Evolutionary conservation across 2,329 filamentous ascomycete species (phyloP), one percentile per base, ranked within the genome.

Genomic region (Eutypa lata): DNA sequence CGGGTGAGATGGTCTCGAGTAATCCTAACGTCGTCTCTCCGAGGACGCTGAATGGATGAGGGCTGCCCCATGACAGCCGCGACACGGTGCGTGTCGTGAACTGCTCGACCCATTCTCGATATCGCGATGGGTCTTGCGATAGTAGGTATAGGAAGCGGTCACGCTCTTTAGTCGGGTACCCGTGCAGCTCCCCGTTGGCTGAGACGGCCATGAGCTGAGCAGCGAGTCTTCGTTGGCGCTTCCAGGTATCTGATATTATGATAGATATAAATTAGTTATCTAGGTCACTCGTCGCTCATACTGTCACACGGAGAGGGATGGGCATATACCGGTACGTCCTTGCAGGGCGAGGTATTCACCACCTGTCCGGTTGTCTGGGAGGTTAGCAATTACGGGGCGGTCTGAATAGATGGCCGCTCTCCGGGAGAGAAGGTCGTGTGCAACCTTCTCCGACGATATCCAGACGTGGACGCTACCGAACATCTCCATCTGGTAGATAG

Each of bases 391-490:
- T 50, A 66, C 58, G 1, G 76, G 76, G 1, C 76, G 70, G 56
- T 78, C 75, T n/a, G 75, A 78, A 60, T 77, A 77, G 57, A 74
- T 75, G 26, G 60, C 50, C 2, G 71, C 70, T 16, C 73, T 62
- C 37, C 71, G 69, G 18, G 74, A 68, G 5, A 79, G 65, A 5
- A 79, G 63, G 47, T 79, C 75, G 35, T 73, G 66, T 22, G 75
- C 76, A n/a, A 77, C 62, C 40, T 68, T 53, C 57, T 77, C 75
- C 1, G 71, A 73, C 8, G 75, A 75, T 49, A 78, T 77, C 76
- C 75, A 78, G 45, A 79, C 70, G 55, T 78, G 75, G 4, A 71
- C 66, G 3, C 67, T 68, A 19, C 75, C 76, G 38, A 78, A 77
- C 19, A 77, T 74, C 53, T 75, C 66, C 46, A 70, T 72, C 59